phyloP scores from a whole-genome alignment of 805 yeast species.

The Barnettozyma sucrosica region DNA sequence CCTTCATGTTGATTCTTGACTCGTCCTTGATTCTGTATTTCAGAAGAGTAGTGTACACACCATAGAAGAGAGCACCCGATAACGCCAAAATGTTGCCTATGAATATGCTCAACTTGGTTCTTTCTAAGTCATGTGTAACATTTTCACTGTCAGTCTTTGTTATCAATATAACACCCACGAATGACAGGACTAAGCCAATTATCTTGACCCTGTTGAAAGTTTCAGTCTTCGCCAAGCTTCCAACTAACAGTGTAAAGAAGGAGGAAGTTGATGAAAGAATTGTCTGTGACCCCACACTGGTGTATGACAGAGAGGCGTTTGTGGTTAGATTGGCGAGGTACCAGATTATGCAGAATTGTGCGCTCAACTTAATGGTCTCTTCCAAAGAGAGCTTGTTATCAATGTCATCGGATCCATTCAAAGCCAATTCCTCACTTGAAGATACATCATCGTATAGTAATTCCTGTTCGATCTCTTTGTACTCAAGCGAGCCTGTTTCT shows the following conservation, averaged over 20 bases:
- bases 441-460: conserved; percentile 11
- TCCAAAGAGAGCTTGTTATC: conserved; percentile 33
- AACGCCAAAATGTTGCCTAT: conserved; percentile 79
- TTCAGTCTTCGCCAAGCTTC: conserved; percentile 69
- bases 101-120: conserved; percentile 30
- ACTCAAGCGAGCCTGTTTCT: conserved; percentile 24
- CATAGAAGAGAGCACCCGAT: conserved; percentile 83
- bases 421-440: conserved; percentile 26
- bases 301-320: conserved; percentile 80
- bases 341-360: conserved; percentile 86
- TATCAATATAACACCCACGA: conserved; percentile 74
- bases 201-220: conserved; percentile 58
- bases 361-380: conserved; percentile 70
- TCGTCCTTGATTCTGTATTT: conserved; percentile 72
- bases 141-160: conserved; percentile 52
- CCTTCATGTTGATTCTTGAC: conserved; percentile 69
- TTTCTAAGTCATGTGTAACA: conserved; percentile 17
- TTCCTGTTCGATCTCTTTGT: conserved; percentile 23
- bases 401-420: conserved; percentile 14
- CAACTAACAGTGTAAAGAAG: conserved; percentile 84
- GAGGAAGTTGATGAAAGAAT: conserved; percentile 89
- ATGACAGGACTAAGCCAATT: conserved; percentile 62
- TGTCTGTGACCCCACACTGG: conserved; percentile 92
- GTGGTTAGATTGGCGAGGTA: conserved; percentile 83
- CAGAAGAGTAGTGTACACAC: conserved; percentile 80